Base-by-base conservation (phyloP, 2,329 filamentous ascomycete genomes). In the Nothophoma quercina region DNA sequence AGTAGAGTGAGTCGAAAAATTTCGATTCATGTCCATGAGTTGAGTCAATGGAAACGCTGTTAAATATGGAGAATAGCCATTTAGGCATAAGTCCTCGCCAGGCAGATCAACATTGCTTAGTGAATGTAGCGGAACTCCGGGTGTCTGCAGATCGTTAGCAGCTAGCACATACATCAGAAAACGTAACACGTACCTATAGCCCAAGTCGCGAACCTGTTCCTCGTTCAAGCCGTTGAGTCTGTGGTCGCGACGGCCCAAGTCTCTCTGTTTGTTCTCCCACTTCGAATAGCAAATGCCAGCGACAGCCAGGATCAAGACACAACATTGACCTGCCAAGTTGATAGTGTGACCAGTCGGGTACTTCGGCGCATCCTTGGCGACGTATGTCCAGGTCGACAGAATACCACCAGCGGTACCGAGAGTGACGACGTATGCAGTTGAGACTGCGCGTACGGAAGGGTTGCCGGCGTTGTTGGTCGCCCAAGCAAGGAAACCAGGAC, bases 331-430 rank as follows among this genome's bases (percentile, higher is more conserved):
- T 4, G 59, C 73, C 36, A 86, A 73, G 61, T 86, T 86, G 76
- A 86, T 85, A 4, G 80, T 79, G 42, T 97, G 92, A 2, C 93
- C 93, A 1, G 85, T 82, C 28, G 82, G 83, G 76, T 86, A 96
- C 21, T 82, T 81, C 1, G 88, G 90, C 46, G 58, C 84, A 66
- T 85, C 79, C 54, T 82, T 77, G 66, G 67, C 65, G 2, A 75
- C 78, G 60, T 85, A 85, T 0, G 82, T 83, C 69, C 71, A 83
- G 68, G 81, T 84, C 25, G 84, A 81, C 2, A 86, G 70, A 32
- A 86, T 81, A 21, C 83, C 83, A 30, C 83, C 84, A 9, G 81
- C 73, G 1, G 81, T 85, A 9, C 83, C 83, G 2, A 86, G 88
- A 71, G 96, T 93, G 28, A 88, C 84, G 56, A 86, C 80, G 55